A percentile compares a stretch with the other conserved stretches of the same genome.
Conservation (phyloP, 345 rosid genomes). For the Clarkia xantiana region DNA sequence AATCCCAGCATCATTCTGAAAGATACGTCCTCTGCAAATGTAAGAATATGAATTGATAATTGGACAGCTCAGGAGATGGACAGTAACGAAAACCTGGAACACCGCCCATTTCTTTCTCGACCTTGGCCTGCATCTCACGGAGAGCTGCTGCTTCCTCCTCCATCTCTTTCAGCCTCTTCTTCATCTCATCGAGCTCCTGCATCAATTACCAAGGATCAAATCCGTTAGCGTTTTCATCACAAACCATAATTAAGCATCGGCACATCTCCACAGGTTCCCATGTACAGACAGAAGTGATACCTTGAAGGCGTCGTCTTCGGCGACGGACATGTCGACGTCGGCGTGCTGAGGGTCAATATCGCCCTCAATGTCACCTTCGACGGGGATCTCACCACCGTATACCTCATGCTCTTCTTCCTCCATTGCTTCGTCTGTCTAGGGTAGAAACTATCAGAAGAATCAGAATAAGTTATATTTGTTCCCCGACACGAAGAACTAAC, state of each 20-base stretch:
- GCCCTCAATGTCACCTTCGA: slow-evolving; percentile 61
- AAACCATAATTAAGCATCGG: neutral
- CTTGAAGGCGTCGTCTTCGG: slow-evolving; percentile 76
- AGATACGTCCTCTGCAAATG: neutral
- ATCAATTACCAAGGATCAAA: slow-evolving; percentile 1
- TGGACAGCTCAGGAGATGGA: slow-evolving; percentile 1
- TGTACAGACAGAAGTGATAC: slow-evolving; percentile 13
- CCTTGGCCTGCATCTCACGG: slow-evolving; percentile 98
- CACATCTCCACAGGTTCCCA: neutral
- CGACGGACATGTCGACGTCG: slow-evolving; percentile 62
- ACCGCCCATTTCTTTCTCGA: slow-evolving; percentile 93
- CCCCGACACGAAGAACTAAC: too few species aligned
- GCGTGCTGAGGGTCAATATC: slow-evolving; percentile 50
- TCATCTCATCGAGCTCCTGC: slow-evolving; percentile 96
- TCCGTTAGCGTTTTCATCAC: neutral
- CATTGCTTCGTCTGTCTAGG: slow-evolving; percentile 18
- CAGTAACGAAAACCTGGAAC: slow-evolving; percentile 37
- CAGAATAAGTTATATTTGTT: too few species aligned
- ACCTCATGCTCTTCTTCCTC: slow-evolving; percentile 97
- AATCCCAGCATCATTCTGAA: neutral
- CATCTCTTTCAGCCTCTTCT: slow-evolving; percentile 89
- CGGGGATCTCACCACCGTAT: slow-evolving; percentile 92
- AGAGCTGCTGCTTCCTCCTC: slow-evolving; percentile 98
- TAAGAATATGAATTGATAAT: slow-evolving; percentile 1
- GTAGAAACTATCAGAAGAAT: neutral